Base-by-base conservation (phyloP, 2,329 filamentous ascomycete species). In the Pestalotiopsis fici region DNA sequence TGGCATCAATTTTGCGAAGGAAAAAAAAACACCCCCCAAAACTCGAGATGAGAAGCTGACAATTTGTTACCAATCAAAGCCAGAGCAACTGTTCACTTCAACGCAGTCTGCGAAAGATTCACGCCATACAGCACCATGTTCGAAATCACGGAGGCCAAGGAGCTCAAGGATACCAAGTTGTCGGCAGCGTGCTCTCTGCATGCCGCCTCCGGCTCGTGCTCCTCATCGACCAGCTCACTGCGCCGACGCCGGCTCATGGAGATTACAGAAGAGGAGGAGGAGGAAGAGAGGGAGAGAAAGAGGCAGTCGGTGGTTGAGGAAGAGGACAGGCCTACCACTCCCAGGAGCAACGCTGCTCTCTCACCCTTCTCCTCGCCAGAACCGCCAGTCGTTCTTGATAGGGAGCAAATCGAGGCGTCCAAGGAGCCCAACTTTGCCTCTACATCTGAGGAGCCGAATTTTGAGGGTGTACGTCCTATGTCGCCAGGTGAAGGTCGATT, bases 201-300 rank as follows among this genome's bases (percentile, higher is more conserved):
- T 80, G 92, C 95, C 50, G 93, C 94, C 7, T 93, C 93, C 13
- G 92, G 91, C 50, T 97, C 95, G 23, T 93, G 91, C 71, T 94
- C 92, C 28, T 97, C 95, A 12, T 95, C 93, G 4, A 92, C 89
- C 61, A 94, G 92, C 76, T 97, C 94, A 4, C 83, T 94, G 71
- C 89, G 92, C 68, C 87, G 90, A 75, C 88, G 91, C 74, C 90
- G 93, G 71, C 83, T 98, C 73, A 91, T 95, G 82, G 95, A 97
- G 81, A 98, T 98, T 77, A 90, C 92, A n/a, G 96, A 98, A 80
- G 93, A 96, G 81, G 93, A 91, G 65, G 94, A 97, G 76, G 94
- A 97, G 74, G 89, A 91, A 68, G 83, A 86, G 68, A 80, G 87
- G 70, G 83, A 88, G 31, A 82, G 81, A 55, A 91, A 90, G 74